A percentile compares a stretch with the other conserved stretches of the same genome.
These are phyloP conservation scores for Aspergillus sp. DNA, from an alignment of 2,329 filamentous ascomycete genomes.

Conservation along the genomic window DNA sequence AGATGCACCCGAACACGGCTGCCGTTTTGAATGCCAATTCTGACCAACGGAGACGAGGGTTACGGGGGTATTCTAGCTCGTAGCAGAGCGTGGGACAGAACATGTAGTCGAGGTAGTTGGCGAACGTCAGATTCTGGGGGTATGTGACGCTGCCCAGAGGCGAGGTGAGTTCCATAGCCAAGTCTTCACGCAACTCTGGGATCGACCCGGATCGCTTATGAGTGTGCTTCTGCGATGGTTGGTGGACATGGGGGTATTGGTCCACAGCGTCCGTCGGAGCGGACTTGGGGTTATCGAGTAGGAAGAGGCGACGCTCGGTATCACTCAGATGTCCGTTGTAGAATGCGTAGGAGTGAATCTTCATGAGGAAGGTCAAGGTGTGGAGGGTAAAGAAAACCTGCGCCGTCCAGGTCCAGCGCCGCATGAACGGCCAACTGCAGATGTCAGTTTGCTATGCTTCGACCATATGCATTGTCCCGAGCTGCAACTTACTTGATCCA, in stretches of 20 bases:
- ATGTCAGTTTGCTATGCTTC: conserved; percentile 14
- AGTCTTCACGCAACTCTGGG: conserved; percentile 68
- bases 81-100: conserved; percentile 95
- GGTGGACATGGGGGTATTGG: conserved; percentile 59
- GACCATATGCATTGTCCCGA: not conserved
- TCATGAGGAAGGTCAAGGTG: conserved; percentile 89
- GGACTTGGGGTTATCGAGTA: conserved; percentile 69
- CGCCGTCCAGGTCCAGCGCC: conserved; percentile 93
- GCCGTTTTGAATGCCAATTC: conserved; percentile 77
- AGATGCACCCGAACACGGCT: conserved; percentile 93
- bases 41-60: conserved; percentile 64
- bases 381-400: conserved; percentile 93
- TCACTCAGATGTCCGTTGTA: conserved; percentile 95
- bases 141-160: conserved; percentile 86
- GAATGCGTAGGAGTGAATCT: conserved; percentile 97
- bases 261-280: conserved; percentile 63
- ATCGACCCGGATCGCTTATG: conserved; percentile 48
- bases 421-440: conserved; percentile 64
- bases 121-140: conserved; percentile 74
- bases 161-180: conserved; percentile 85
- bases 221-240: conserved; percentile 15
- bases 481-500: conserved; percentile 60
- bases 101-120: conserved; percentile 79
- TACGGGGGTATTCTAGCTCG: conserved; percentile 91
- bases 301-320: conserved; percentile 70